A percentile compares a stretch with the other conserved stretches of the same genome.
phyloP scores from a whole-genome alignment of 2,329 filamentous ascomycete species.

The Talaromyces sp. region DNA sequence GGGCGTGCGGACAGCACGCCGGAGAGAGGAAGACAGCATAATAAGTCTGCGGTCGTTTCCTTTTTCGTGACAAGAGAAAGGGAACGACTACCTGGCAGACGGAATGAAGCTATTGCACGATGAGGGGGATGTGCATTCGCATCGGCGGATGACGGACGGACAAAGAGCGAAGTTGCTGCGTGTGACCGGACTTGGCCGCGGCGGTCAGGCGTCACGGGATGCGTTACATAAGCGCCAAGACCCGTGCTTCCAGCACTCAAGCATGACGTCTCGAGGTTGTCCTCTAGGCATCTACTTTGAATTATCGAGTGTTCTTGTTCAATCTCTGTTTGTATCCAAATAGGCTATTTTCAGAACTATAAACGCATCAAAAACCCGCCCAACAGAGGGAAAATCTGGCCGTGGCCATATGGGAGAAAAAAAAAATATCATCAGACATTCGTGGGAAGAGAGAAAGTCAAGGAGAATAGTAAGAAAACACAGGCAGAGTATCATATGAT shows the following conservation, averaged over 20 bases:
- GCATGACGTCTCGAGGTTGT: background rate
- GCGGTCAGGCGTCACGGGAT: conserved; percentile 15
- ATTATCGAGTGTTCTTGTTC: background rate
- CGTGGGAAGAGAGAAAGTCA: background rate
- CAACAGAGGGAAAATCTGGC: background rate
- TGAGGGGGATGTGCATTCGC: background rate
- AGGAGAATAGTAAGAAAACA: background rate
- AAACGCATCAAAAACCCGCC: background rate
- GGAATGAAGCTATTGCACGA: background rate
- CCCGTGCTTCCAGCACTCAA: too few relatives aligned
- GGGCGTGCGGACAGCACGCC: conserved; percentile 37
- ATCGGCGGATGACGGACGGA: conserved; percentile 1
- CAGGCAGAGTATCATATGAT: conserved; percentile 3
- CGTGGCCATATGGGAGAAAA: background rate
- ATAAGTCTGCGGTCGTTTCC: conserved; percentile 7
- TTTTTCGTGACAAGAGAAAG: conserved; percentile 9
- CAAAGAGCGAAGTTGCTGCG: conserved; percentile 7
- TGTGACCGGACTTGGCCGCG: conserved; percentile 9
- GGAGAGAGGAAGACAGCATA: conserved; percentile 44
- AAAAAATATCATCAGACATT: background rate
- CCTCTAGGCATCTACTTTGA: background rate
- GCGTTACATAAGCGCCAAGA: conserved; percentile 7
- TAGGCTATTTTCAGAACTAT: background rate
- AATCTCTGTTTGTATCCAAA: background rate
- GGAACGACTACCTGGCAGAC: background rate